Evolutionary conservation across 345 rosid species (phyloP).

Genomic region (Hibiscus trionum): DNA sequence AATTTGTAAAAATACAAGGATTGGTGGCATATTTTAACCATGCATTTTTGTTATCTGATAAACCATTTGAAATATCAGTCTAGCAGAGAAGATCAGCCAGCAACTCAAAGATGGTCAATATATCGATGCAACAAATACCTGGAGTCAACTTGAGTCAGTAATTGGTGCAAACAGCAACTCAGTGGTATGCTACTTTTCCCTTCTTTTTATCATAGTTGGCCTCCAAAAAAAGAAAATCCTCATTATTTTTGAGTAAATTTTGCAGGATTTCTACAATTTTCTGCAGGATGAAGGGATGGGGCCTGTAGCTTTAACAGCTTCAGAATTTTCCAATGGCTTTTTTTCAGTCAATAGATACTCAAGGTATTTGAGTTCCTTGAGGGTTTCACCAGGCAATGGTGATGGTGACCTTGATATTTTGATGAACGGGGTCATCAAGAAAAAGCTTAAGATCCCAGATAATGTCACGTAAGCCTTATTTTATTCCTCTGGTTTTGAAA

Average conservation of each 20-base stretch:
- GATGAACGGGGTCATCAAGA: slow-evolving; percentile 62
- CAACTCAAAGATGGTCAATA: slow-evolving; percentile 42
- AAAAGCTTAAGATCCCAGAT: slow-evolving; percentile 62
- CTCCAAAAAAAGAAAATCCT: background rate
- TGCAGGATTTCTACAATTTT: slow-evolving; percentile 81
- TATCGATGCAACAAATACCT: slow-evolving; percentile 49
- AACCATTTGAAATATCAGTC: slow-evolving; percentile 25
- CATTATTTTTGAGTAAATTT: background rate
- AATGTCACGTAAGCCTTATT: slow-evolving; percentile 37
- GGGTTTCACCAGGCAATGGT: slow-evolving; percentile 21
- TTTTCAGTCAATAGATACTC: slow-evolving; percentile 37
- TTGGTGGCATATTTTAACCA: too few relatives aligned
- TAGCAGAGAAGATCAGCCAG: slow-evolving; percentile 52
- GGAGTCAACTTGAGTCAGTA: slow-evolving; percentile 47
- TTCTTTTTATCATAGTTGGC: background rate
- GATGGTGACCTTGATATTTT: slow-evolving; percentile 19
- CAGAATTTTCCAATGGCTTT: slow-evolving; percentile 15
- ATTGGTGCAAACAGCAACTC: slow-evolving; percentile 34
- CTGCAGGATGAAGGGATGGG: slow-evolving; percentile 49
- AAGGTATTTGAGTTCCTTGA: slow-evolving; percentile 38
- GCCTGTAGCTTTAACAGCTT: slow-evolving; percentile 31
- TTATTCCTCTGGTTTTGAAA: background rate
- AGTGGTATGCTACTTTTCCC: slow-evolving; percentile 39
- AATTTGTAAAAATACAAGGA: too few relatives aligned
- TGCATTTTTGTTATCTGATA: background rate